A percentile compares a stretch with the other conserved stretches of the same genome.
Evolutionary conservation across 305 asterid genomes (phyloP).

Genomic region (Rubia peregrina): DNA sequence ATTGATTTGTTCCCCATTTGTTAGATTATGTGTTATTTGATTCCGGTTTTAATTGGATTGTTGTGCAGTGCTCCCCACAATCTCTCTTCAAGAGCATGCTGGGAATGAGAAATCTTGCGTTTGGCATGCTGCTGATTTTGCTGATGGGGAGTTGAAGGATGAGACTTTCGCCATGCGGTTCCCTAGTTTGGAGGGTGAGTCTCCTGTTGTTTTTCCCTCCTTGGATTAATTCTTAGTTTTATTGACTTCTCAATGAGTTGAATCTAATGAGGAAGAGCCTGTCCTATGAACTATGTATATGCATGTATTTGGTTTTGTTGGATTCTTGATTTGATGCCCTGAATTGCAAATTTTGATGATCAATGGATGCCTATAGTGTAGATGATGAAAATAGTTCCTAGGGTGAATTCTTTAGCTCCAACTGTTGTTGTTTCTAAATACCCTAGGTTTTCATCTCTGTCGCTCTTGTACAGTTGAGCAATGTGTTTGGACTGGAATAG

Average conservation of each 20-base stretch:
- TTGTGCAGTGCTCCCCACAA: conserved; percentile 51
- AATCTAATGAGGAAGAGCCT: background rate
- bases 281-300: too few relatives aligned
- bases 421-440: background rate
- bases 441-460: background rate
- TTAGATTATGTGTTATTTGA: conserved; percentile 9
- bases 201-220: background rate
- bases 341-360: background rate
- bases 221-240: background rate
- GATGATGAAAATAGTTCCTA: background rate
- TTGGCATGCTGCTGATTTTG: conserved; percentile 91
- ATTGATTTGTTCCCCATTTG: background rate
- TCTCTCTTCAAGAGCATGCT: conserved; percentile 74
- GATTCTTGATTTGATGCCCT: too few relatives aligned
- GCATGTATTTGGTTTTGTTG: too few relatives aligned
- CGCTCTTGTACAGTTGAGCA: background rate
- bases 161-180: conserved; percentile 73
- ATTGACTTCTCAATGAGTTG: background rate
- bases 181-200: conserved; percentile 73
- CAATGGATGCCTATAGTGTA: background rate
- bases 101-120: conserved; percentile 94
- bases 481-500: background rate
- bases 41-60: conserved; percentile 11
- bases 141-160: conserved; percentile 84
- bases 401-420: background rate